Evolutionary conservation across 164 flowering plant genomes (phyloP).

Genomic region (Magnolia kwangsiensis): DNA sequence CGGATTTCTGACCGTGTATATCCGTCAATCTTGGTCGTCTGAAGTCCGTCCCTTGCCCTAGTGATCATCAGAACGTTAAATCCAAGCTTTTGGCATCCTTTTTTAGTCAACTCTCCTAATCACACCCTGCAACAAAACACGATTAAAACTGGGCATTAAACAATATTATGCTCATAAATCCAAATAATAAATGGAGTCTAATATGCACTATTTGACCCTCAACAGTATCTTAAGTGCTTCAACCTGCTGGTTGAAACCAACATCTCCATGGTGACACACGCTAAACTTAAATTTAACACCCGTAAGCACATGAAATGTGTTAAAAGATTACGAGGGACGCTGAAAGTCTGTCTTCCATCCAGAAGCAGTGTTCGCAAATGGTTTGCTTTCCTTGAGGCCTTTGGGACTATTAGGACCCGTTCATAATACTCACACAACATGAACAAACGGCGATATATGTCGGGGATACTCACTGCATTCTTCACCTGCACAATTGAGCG

Average conservation of each 20-base stretch:
- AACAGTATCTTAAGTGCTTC: background rate
- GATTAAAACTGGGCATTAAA: too few species aligned
- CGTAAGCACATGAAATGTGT: background rate
- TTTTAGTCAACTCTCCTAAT: too few species aligned
- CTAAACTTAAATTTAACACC: background rate
- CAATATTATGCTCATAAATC: too few species aligned
- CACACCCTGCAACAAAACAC: too few species aligned
- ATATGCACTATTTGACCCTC: too few species aligned
- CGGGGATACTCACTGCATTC: background rate
- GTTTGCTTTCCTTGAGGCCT: background rate
- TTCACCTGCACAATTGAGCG: background rate
- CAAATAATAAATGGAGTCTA: too few species aligned
- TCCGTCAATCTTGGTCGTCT: too few species aligned
- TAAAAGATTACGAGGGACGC: background rate
- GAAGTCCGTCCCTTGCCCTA: too few species aligned
- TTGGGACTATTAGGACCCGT: background rate
- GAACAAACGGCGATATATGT: background rate
- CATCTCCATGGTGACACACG: background rate
- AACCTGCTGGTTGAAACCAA: background rate
- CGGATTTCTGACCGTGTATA: too few species aligned
- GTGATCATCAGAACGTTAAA: too few species aligned
- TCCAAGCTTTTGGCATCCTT: too few species aligned
- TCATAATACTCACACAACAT: background rate
- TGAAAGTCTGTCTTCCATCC: background rate
- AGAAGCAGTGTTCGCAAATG: background rate